Conservation (phyloP, 768 basidiomycete species). For the Exsudoporus frostii region DNA sequence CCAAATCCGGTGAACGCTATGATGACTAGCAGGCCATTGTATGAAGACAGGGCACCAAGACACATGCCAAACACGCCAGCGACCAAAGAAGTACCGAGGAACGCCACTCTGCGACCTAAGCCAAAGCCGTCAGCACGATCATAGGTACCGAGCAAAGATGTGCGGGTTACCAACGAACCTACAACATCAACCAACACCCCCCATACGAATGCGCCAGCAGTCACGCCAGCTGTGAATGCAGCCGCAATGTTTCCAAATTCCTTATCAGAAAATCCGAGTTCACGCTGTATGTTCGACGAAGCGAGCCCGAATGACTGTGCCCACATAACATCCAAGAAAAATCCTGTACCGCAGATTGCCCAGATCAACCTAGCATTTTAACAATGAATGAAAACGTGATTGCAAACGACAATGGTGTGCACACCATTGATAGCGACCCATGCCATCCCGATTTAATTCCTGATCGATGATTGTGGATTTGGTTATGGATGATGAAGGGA, state of each 20-base stretch:
- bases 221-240: background rate
- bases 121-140: background rate
- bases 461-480: constrained; percentile 11
- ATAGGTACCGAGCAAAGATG: background rate
- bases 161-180: constrained; percentile 3
- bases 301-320: background rate
- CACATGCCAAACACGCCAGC: constrained; percentile 14
- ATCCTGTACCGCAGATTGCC: constrained; percentile 11
- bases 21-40: constrained; percentile 7
- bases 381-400: background rate
- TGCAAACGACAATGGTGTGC: background rate
- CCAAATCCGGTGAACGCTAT: constrained; percentile 11
- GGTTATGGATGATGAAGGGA: background rate
- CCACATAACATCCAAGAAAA: constrained; percentile 13
- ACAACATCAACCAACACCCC: constrained; percentile 16
- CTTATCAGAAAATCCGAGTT: constrained; percentile 19
- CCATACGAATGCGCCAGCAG: constrained; percentile 10
- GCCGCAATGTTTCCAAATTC: constrained; percentile 5
- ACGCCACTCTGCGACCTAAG: constrained; percentile 15
- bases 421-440: constrained; percentile 18
- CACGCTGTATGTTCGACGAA: constrained; percentile 7
- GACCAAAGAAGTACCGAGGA: constrained; percentile 14
- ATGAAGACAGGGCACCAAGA: constrained; percentile 11
- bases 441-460: constrained; percentile 14
- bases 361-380: constrained; percentile 11